Base-by-base conservation (phyloP, 2,329 filamentous ascomycete genomes). In the Nemania diffusa region DNA sequence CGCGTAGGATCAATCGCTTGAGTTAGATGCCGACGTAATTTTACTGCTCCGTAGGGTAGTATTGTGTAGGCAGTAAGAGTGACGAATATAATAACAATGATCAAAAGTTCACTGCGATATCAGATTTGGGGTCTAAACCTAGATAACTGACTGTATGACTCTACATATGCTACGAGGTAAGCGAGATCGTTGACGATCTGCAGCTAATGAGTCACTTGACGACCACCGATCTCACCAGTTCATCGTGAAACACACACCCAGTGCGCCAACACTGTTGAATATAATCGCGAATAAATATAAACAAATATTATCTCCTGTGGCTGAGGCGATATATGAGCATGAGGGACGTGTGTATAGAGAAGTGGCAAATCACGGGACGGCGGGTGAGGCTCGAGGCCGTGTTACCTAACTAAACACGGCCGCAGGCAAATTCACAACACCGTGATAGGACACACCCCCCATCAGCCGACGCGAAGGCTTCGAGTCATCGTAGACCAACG, bases 191-290 rank as follows among this genome's bases (percentile, higher is more conserved):
- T 42, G 48, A 29, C 29, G 48, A 50, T 57, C 57, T 44, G 61
- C 40, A 50, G 37, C 26, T 46, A 29, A 44, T 34, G 62, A 55
- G 67, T 72, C 68, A 71, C 68, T 71, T 73, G 69, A 69, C 53
- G 62, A 58, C 58, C 58, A 57, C 8, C 34, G 26, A 58, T 7
- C 26, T 42, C 61, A 44, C 22, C 50, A 52, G 44, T 42, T 27
- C 29, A 26, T 13, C 29, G 5, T 5, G 29, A 48, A 32, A 61
- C 69, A 70, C 69, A 73, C 71, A 70, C 68, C 72, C 69, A 69
- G 65, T 53, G 55, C 63, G 37, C 56, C 42, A 40, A 59, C 68
- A 74, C 69, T 72, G 71, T 71, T 32, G 15, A 62, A 46, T n/a
- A 62, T 37, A 55, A 32, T 68, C 15, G 26, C 24, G 22, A 32